Evolutionary conservation across 371 early-diverging fungal species (phyloP), one percentile per base, ranked within the genome.

Genomic region (Mucor piriformis): DNA sequence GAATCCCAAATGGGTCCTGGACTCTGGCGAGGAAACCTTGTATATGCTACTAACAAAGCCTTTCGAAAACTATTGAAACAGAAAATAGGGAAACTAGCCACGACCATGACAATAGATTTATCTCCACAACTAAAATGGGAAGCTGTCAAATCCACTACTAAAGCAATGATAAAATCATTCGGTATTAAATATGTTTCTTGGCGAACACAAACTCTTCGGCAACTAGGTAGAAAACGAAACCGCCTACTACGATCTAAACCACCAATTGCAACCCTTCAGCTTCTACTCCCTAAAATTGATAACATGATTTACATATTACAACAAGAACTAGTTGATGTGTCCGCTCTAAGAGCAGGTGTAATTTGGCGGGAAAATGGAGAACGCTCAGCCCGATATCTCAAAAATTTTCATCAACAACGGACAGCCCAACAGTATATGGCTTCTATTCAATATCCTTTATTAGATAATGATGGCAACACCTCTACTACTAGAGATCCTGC

Each of bases 11-110:
- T 15, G 1, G 61, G 55, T 2, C 46, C 51, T 21, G 61, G 61
- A 8, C 18, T 61, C 3, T 61, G 62, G 55, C 18, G 62, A 2
- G 62, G 50, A 4, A 61, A 55, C 23, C 61, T 54, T 15, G 23
- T 32, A 16, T 50, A 44, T 13, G 27, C 47, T 21, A 8, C 13
- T 8, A 18, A 25, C 15, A 50, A 23, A 25, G n/a, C n/a, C 2
- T 23, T 53, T 21, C 34, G 23, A 24, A 34, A 47, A 12, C 3
- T 44, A 32, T 18, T 53, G 5, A n/a, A 0, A 2, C 32, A 46
- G 12, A 43, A 33, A 32, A 42, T 50, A 25, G 6, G 6, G 10
- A 38, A 29, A 0, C 13, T 35, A 13, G 6, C 13, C 21, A 13
- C 27, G 13, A 46, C 11, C 21, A 34, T 15, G 0, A 16, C 32